These are phyloP conservation scores for Cyberlindnera petersonii DNA, from an alignment of 805 yeast species.

Conservation along the genomic window DNA sequence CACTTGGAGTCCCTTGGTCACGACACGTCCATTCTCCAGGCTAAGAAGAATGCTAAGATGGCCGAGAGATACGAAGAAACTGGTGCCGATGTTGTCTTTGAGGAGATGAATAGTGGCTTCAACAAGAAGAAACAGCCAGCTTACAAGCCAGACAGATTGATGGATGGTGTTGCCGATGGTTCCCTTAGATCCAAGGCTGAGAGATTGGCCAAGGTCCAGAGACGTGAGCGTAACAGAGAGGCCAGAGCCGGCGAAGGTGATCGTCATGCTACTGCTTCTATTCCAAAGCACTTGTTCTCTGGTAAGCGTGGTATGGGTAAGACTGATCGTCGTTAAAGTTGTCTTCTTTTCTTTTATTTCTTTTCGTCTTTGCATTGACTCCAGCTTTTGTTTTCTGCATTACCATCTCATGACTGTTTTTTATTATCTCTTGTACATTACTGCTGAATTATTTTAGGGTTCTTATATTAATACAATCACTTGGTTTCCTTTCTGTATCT, in stretches of 20 bases:
- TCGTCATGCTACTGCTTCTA: conserved; percentile 76
- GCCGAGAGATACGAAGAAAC: conserved; percentile 40
- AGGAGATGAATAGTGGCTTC: conserved; percentile 25
- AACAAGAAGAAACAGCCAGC: conserved; percentile 30
- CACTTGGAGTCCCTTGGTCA: conserved; percentile 90
- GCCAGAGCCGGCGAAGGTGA: conserved; percentile 97
- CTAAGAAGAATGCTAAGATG: conserved; percentile 41
- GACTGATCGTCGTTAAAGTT: conserved; percentile 73
- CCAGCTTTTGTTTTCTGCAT: conserved; percentile 13
- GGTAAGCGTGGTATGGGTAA: conserved; percentile 98
- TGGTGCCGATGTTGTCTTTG: conserved; percentile 64
- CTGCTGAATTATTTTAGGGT: not conserved
- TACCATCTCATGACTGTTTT: conserved; percentile 30
- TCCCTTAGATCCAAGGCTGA: conserved; percentile 79
- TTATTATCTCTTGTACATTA: conserved; percentile 1
- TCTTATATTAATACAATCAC: conserved; percentile 28
- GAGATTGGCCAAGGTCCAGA: conserved; percentile 80
- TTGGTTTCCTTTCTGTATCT: conserved; percentile 57
- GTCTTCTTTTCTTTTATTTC: not conserved
- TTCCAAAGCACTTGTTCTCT: conserved; percentile 91
- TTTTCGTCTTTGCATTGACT: conserved; percentile 2
- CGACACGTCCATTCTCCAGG: conserved; percentile 66
- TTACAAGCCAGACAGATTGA: conserved; percentile 72
- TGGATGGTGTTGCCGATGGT: conserved; percentile 83
- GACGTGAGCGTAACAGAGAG: conserved; percentile 88